Percentiles rank a stretch among this genome's conserved stretches.
Conservation (phyloP, 768 basidiomycete genomes). For the Leccinum rimulosum region DNA sequence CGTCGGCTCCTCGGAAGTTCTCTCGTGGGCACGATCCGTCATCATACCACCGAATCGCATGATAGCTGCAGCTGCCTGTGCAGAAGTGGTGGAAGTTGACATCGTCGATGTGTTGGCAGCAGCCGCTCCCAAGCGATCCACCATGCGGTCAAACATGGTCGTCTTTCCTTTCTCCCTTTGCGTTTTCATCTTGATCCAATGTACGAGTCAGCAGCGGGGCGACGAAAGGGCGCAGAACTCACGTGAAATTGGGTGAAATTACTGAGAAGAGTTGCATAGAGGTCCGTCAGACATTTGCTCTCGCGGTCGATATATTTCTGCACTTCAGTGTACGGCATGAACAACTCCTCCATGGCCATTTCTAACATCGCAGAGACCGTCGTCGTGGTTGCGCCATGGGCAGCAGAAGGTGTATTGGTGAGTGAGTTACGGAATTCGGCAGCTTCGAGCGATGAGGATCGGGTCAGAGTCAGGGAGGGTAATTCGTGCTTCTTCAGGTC, state of each 20-base stretch:
- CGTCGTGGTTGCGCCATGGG: slow-evolving; percentile 41
- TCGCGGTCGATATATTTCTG: slow-evolving; percentile 90
- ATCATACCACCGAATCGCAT: slow-evolving; percentile 88
- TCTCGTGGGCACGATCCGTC: slow-evolving; percentile 48
- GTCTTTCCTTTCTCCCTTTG: slow-evolving; percentile 61
- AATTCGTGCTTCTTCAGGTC: slow-evolving; percentile 91
- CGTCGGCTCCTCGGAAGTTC: slow-evolving; percentile 62
- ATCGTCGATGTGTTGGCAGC: slow-evolving; percentile 61
- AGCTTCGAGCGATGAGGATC: slow-evolving; percentile 59
- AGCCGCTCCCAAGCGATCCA: slow-evolving; percentile 77
- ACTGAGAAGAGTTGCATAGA: slow-evolving; percentile 71
- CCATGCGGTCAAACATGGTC: slow-evolving; percentile 87
- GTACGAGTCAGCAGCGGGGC: slow-evolving; percentile 4
- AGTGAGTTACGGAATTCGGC: slow-evolving; percentile 60
- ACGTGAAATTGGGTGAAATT: slow-evolving; percentile 91
- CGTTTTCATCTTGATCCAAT: slow-evolving; percentile 46
- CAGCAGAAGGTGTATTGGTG: slow-evolving; percentile 39
- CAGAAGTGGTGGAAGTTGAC: slow-evolving; percentile 64
- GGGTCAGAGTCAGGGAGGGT: slow-evolving; percentile 55
- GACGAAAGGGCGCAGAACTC: slow-evolving; percentile 11
- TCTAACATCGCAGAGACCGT: slow-evolving; percentile 86
- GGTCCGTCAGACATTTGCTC: slow-evolving; percentile 72
- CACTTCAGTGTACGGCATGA: slow-evolving; percentile 91
- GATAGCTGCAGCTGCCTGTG: slow-evolving; percentile 84
- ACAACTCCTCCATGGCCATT: slow-evolving; percentile 92